These are phyloP conservation scores for Malassezia brasiliensis DNA, from an alignment of 1,284 basidiomycete species.

Conservation along the genomic window DNA sequence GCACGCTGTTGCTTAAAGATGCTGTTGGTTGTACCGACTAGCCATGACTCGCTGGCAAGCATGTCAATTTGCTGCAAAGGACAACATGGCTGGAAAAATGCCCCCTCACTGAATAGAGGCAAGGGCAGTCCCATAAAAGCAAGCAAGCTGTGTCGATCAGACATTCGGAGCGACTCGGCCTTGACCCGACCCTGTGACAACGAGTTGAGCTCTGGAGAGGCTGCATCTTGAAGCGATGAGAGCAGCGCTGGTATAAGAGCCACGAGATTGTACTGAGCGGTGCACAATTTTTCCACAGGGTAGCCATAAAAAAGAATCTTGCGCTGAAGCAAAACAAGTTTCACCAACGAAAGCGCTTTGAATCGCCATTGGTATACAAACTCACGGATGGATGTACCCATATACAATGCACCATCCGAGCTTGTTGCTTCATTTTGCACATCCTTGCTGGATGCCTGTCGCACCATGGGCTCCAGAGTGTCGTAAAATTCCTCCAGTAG, in stretches of 20 bases:
- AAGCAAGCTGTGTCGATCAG: conserved; percentile 80
- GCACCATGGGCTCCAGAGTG: conserved; percentile 40
- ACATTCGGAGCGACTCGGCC: conserved; percentile 65
- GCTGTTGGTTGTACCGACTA: conserved; percentile 80
- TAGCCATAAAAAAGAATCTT: conserved; percentile 77
- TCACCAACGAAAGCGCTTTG: conserved; percentile 83
- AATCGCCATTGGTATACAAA: conserved; percentile 88
- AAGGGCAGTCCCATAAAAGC: conserved; percentile 82
- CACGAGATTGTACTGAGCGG: conserved; percentile 86
- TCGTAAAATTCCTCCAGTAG: conserved; percentile 47
- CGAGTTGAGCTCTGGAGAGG: conserved; percentile 57
- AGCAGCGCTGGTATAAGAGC: conserved; percentile 57
- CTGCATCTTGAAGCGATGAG: conserved; percentile 78
- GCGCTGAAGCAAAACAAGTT: conserved; percentile 76
- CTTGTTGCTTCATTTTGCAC: too few species aligned
- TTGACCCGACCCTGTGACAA: conserved; percentile 10
- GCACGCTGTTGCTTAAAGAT: conserved; percentile 90
- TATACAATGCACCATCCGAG: conserved; percentile 55
- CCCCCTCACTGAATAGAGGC: conserved; percentile 58
- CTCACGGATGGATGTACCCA: conserved; percentile 84
- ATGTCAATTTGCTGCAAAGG: conserved; percentile 91
- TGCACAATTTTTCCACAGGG: conserved; percentile 90
- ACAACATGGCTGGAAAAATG: conserved; percentile 96
- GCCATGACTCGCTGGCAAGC: conserved; percentile 68
- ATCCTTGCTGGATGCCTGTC: too few species aligned